These are phyloP conservation scores for Chlorencoelia australis DNA, from an alignment of 2,329 filamentous ascomycete genomes.

Conservation along the genomic window DNA sequence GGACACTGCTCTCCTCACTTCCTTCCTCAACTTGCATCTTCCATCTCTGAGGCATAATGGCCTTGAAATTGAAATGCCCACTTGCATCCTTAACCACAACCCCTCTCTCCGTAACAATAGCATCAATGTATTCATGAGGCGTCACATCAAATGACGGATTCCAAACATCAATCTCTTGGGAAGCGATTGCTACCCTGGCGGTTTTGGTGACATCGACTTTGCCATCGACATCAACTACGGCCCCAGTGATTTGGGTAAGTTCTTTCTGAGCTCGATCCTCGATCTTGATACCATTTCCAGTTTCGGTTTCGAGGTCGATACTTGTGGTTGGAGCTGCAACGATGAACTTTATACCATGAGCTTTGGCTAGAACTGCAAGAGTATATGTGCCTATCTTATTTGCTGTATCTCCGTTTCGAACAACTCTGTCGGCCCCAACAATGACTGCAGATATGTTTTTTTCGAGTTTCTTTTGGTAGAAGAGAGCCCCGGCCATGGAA, in stretches of 20 bases:
- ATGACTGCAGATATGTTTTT: conserved; percentile 76
- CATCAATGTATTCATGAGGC: conserved; percentile 79
- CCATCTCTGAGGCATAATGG: conserved; percentile 48
- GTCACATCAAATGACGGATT: conserved; percentile 97
- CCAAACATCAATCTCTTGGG: conserved; percentile 74
- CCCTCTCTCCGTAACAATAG: conserved; percentile 85
- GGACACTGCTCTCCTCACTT: not conserved
- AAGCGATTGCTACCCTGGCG: conserved; percentile 70
- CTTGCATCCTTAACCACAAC: conserved; percentile 67
- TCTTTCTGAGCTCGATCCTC: conserved; percentile 78
- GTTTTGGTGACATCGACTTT: conserved; percentile 51
- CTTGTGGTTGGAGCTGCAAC: conserved; percentile 92
- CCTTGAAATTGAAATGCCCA: conserved; percentile 57
- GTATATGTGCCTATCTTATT: conserved; percentile 98
- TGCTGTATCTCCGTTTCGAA: conserved; percentile 92
- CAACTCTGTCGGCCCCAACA: conserved; percentile 90
- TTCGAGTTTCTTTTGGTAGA: conserved; percentile 49
- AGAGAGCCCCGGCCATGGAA: conserved; percentile 87
- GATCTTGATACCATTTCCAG: conserved; percentile 74
- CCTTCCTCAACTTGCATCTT: conserved; percentile 13
- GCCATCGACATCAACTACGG: conserved; percentile 53
- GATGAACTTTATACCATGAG: conserved; percentile 88
- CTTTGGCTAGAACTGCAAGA: conserved; percentile 77
- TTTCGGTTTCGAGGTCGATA: conserved; percentile 74
- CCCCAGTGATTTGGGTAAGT: conserved; percentile 75